phyloP scores from a whole-genome alignment of 1,284 basidiomycete genomes.

The Sutorius eximius region DNA sequence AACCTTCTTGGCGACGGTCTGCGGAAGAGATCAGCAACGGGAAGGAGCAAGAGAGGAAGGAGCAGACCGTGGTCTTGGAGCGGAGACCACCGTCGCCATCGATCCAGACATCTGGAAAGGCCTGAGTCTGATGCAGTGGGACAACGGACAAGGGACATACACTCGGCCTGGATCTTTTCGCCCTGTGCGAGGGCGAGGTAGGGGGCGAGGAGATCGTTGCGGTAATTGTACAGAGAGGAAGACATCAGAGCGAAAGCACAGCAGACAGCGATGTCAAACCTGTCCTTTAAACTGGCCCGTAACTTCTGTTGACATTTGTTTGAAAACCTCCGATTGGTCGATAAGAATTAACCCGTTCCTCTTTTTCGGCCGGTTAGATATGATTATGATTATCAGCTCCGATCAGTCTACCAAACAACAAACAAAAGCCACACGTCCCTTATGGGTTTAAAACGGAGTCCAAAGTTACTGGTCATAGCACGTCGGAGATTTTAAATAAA shows the following conservation, averaged over 20 bases:
- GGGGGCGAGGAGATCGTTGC: conserved; percentile 82
- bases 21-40: conserved; percentile 10
- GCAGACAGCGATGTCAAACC: not conserved
- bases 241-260: conserved; percentile 22
- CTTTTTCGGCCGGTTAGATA: not conserved
- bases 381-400: not conserved
- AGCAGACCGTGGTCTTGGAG: conserved; percentile 85
- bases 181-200: conserved; percentile 87
- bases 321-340: conserved; percentile 32
- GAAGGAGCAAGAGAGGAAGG: conserved; percentile 3
- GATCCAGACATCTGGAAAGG: conserved; percentile 83
- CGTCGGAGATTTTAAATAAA: not conserved
- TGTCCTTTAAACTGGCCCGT: conserved; percentile 23
- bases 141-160: conserved; percentile 44
- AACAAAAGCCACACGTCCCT: too few relatives aligned
- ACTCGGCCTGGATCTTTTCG: conserved; percentile 89
- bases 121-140: conserved; percentile 22
- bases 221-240: conserved; percentile 45
- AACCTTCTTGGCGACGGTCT: conserved; percentile 84
- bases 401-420: not conserved
- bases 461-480: not conserved
- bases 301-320: conserved; percentile 27
- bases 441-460: not conserved
- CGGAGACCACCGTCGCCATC: conserved; percentile 91
- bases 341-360: conserved; percentile 20